Conservation (phyloP, 345 rosid species). For the Citrus hindsii region DNA sequence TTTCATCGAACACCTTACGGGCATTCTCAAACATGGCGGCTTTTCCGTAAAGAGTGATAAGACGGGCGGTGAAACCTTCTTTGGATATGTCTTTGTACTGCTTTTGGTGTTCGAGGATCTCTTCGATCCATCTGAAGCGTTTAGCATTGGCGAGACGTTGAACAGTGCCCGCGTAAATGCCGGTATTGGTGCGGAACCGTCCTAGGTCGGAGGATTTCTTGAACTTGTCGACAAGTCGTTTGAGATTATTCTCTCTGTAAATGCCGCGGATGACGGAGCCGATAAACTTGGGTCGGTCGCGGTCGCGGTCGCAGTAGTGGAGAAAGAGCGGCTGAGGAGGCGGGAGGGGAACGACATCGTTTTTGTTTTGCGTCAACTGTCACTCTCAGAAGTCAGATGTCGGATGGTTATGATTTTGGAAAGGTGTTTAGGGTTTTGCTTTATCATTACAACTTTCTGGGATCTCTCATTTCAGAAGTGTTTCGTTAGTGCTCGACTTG, state of each 20-base stretch:
- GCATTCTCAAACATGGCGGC: slow-evolving; percentile 67
- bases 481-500: too few species aligned
- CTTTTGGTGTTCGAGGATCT: slow-evolving; percentile 68
- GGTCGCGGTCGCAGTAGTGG: slow-evolving; percentile 15
- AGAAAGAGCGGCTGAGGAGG: slow-evolving; percentile 30
- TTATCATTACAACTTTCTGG: not conserved
- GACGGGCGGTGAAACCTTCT: slow-evolving; percentile 53
- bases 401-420: not conserved
- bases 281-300: not conserved
- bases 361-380: not conserved
- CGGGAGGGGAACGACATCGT: slow-evolving; percentile 35
- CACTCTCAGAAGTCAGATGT: not conserved
- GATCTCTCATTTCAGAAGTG: not conserved
- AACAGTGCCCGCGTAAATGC: slow-evolving; percentile 42
- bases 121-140: slow-evolving; percentile 44
- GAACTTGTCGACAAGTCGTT: slow-evolving; percentile 59
- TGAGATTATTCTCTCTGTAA: slow-evolving; percentile 52
- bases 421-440: not conserved
- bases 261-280: slow-evolving; percentile 26
- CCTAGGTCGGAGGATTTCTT: slow-evolving; percentile 41
- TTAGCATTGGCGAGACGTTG: slow-evolving; percentile 63
- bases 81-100: slow-evolving; percentile 49
- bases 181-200: slow-evolving; percentile 48
- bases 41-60: slow-evolving; percentile 46
- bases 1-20: slow-evolving; percentile 73